phyloP scores from a whole-genome alignment of 2,329 filamentous ascomycete species.

The Fusarium sp. region DNA sequence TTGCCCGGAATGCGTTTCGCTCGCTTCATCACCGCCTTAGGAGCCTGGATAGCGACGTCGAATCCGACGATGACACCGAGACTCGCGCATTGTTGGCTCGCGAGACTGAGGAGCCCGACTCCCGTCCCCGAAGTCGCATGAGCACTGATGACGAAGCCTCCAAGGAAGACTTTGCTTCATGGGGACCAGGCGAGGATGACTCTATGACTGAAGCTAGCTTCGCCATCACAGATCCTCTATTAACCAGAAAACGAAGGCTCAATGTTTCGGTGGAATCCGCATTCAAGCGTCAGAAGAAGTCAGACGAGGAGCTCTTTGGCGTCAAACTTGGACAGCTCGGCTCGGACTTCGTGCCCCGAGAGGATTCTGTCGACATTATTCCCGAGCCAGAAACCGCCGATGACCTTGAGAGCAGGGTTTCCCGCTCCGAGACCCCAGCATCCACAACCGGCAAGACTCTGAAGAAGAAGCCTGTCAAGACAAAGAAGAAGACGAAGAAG shows the following conservation, averaged over 20 bases:
- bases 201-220: conserved; percentile 83
- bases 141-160: conserved; percentile 72
- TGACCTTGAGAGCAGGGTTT: conserved; percentile 58
- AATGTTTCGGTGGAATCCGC: conserved; percentile 76
- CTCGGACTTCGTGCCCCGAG: conserved; percentile 62
- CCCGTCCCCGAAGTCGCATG: conserved; percentile 83
- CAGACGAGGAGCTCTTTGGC: conserved; percentile 84
- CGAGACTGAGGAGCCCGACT: conserved; percentile 90
- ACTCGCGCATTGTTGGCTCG: conserved; percentile 71
- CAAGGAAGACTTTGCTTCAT: conserved; percentile 65
- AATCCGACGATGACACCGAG: conserved; percentile 87
- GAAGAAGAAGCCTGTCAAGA: conserved; percentile 70
- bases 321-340: conserved; percentile 71
- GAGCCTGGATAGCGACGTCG: conserved; percentile 78
- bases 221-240: conserved; percentile 70
- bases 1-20: conserved; percentile 75
- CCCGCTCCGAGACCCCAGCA: conserved; percentile 64
- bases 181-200: conserved; percentile 72
- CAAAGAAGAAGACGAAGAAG: conserved; percentile 85
- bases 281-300: conserved; percentile 86
- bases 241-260: conserved; percentile 81
- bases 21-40: conserved; percentile 83
- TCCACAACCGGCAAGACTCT: conserved; percentile 62
- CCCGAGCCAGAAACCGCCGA: conserved; percentile 64
- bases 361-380: conserved; percentile 67